Percentiles rank a stretch among this genome's conserved stretches.
Conservation (phyloP, 179 eudicot genomes). For the Corrigiola litoralis region DNA sequence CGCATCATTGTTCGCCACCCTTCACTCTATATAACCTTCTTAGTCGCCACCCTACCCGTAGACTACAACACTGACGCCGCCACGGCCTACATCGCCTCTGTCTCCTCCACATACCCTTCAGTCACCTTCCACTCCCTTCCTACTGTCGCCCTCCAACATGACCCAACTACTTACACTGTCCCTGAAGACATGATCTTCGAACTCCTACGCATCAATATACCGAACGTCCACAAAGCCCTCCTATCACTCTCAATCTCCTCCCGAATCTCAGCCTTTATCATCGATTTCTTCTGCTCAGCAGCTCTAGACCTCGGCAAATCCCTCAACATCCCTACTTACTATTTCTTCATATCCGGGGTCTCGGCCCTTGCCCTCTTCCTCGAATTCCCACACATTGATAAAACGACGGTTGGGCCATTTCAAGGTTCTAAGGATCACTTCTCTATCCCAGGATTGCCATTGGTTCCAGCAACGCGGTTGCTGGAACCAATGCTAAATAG, state of each 20-base stretch:
- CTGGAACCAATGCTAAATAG: conserved; percentile 33
- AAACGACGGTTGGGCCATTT: not conserved
- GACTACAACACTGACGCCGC: conserved; percentile 37
- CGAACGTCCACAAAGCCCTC: not conserved
- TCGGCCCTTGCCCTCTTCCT: conserved; percentile 3
- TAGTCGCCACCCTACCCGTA: conserved; percentile 32
- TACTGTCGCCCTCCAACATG: not conserved
- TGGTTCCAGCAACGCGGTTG: conserved; percentile 26
- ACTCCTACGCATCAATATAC: conserved; percentile 6
- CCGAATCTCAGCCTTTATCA: conserved; percentile 11
- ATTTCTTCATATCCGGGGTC: conserved; percentile 6
- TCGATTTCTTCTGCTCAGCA: conserved; percentile 17
- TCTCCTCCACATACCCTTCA: conserved; percentile 22
- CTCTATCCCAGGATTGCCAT: conserved; percentile 28
- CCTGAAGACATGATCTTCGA: conserved; percentile 17
- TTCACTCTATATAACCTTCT: conserved; percentile 35
- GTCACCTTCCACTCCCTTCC: conserved; percentile 19
- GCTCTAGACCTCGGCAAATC: not conserved
- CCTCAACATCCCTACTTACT: conserved; percentile 8
- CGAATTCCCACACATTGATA: conserved; percentile 4
- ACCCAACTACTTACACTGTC: conserved; percentile 1
- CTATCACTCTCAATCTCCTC: not conserved
- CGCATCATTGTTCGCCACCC: conserved; percentile 34
- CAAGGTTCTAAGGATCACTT: no score
- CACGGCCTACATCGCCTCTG: conserved; percentile 26